phyloP scores from a whole-genome alignment of 768 basidiomycete genomes.

The Lentinula edodes region DNA sequence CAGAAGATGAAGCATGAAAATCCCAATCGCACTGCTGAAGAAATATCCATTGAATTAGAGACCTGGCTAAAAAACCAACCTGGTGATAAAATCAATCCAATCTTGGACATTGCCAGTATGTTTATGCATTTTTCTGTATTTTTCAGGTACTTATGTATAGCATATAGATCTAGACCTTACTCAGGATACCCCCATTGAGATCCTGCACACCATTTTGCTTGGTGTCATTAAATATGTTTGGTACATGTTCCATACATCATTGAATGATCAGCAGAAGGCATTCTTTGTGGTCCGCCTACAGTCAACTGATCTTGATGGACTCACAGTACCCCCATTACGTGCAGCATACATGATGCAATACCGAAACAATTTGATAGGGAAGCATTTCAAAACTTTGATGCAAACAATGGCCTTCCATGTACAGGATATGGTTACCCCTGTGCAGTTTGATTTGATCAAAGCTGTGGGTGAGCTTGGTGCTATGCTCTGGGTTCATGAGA shows the following conservation, averaged over 20 bases:
- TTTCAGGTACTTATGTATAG: background rate
- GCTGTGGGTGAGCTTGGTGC: constrained; percentile 28
- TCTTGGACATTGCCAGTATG: constrained; percentile 20
- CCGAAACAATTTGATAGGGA: constrained; percentile 33
- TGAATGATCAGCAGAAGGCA: constrained; percentile 20
- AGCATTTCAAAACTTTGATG: constrained; percentile 32
- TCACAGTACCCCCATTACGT: constrained; percentile 26
- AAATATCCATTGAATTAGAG: constrained; percentile 19
- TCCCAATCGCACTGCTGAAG: background rate
- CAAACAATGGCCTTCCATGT: constrained; percentile 24
- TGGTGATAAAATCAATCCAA: background rate
- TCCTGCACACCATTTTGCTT: constrained; percentile 39
- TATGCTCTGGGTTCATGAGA: constrained; percentile 36
- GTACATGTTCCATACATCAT: constrained; percentile 26
- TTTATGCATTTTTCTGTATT: constrained; percentile 23
- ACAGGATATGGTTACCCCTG: constrained; percentile 25
- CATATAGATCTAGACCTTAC: constrained; percentile 11
- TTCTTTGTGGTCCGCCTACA: constrained; percentile 25
- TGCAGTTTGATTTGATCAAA: constrained; percentile 17
- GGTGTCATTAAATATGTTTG: constrained; percentile 37
- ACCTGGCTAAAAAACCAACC: constrained; percentile 20
- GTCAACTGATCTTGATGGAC: constrained; percentile 22
- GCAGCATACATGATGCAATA: constrained; percentile 40
- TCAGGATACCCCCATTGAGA: constrained; percentile 33
- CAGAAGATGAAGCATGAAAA: constrained; percentile 15